A percentile compares a stretch with the other conserved stretches of the same genome.
Evolutionary conservation across 257 asterid species (phyloP).

Genomic region (Plantago elongata): DNA sequence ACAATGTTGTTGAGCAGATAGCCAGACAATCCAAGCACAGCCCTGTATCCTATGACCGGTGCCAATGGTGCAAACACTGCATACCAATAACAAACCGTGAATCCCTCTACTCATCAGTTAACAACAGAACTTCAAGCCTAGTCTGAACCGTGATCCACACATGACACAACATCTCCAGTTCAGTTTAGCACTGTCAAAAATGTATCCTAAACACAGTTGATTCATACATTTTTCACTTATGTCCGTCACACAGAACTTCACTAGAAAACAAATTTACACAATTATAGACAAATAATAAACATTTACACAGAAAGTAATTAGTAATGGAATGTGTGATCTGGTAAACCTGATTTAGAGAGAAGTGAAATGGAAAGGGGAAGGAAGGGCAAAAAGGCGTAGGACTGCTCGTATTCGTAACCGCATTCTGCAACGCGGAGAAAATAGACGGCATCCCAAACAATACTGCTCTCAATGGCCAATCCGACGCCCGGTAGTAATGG

Average conservation of each 20-base stretch:
- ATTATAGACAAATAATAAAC: too few relatives aligned
- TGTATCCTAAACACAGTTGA: too few relatives aligned
- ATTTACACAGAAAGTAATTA: neutral
- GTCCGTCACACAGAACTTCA: too few relatives aligned
- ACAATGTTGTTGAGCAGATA: constrained; percentile 63
- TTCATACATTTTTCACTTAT: too few relatives aligned
- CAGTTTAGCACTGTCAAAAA: too few relatives aligned
- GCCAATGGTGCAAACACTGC: constrained; percentile 84
- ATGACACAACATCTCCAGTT: too few relatives aligned
- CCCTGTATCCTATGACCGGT: constrained; percentile 80
- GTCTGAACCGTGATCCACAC: too few relatives aligned
- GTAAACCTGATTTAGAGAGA: constrained; percentile 57
- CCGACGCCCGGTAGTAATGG: constrained; percentile 50
- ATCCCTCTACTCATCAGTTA: neutral
- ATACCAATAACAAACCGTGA: constrained; percentile 13
- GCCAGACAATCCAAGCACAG: constrained; percentile 81
- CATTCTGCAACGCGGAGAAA: constrained; percentile 78
- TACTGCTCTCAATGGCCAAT: constrained; percentile 59
- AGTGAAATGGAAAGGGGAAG: constrained; percentile 72
- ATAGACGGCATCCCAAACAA: constrained; percentile 94
- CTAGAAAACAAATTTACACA: too few relatives aligned
- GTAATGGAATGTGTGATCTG: too few relatives aligned
- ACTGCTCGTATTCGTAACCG: constrained; percentile 91
- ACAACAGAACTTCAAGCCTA: too few relatives aligned
- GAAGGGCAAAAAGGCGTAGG: constrained; percentile 85